A percentile compares a stretch with the other conserved stretches of the same genome.
Conservation (phyloP, 768 basidiomycete genomes). For the Pholiota molesta region DNA sequence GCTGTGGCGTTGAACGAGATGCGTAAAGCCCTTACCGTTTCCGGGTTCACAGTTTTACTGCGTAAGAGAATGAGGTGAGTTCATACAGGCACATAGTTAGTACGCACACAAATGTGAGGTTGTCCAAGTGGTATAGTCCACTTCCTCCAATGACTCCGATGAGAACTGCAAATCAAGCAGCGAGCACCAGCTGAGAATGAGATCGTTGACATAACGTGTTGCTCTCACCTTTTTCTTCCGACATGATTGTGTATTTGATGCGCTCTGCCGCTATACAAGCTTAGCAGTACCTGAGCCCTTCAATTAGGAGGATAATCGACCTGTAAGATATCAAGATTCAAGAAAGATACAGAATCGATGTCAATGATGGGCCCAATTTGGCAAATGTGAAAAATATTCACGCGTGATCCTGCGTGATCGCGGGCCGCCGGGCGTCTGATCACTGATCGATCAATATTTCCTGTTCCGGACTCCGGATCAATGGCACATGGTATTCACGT, state of each 20-base stretch:
- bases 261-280: not conserved
- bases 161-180: slow-evolving; percentile 50
- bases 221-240: slow-evolving; percentile 22
- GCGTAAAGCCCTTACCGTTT: slow-evolving; percentile 60
- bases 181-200: not conserved
- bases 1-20: not conserved
- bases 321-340: not conserved
- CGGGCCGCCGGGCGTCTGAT: not conserved
- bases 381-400: not conserved
- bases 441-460: not conserved
- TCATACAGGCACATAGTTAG: not conserved
- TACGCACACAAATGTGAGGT: slow-evolving; percentile 82
- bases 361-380: not conserved
- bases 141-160: slow-evolving; percentile 92
- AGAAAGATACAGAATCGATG: not conserved
- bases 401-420: not conserved
- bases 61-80: not conserved
- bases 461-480: not conserved
- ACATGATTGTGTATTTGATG: not conserved
- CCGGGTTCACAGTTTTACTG: slow-evolving; percentile 76
- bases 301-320: not conserved
- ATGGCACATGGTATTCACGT: too few species aligned
- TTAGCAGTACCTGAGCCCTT: not conserved
- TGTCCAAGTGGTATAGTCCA: slow-evolving; percentile 92
- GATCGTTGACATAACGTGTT: not conserved